These are phyloP conservation scores for Haplographium delicatum DNA, from an alignment of 495 filamentous ascomycete species.

Conservation along the genomic window DNA sequence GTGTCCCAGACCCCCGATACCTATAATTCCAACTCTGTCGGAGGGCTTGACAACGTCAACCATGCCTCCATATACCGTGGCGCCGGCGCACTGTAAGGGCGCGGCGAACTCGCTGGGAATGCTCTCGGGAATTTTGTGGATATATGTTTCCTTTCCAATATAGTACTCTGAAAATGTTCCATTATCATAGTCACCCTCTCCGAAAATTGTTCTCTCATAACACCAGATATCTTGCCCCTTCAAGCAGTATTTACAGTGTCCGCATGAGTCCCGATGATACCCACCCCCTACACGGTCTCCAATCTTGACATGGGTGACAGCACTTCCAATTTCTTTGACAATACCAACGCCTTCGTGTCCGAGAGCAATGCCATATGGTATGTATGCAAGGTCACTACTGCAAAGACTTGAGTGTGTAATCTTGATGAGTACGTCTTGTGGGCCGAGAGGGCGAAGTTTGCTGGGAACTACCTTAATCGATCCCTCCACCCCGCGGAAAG, in stretches of 20 bases:
- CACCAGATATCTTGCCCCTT: slow-evolving; percentile 19
- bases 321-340: slow-evolving; percentile 32
- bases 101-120: slow-evolving; percentile 50
- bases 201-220: slow-evolving; percentile 19
- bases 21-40: slow-evolving; percentile 52
- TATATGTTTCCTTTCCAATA: slow-evolving; percentile 20
- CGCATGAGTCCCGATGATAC: slow-evolving; percentile 35
- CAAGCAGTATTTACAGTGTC: slow-evolving; percentile 19
- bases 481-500: slow-evolving; percentile 24
- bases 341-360: slow-evolving; percentile 42
- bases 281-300: slow-evolving; percentile 41
- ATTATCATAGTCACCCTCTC: slow-evolving; percentile 5
- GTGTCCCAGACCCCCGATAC: slow-evolving; percentile 55
- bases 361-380: slow-evolving; percentile 31
- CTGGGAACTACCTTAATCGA: slow-evolving; percentile 29
- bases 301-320: slow-evolving; percentile 23
- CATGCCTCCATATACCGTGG: slow-evolving; percentile 46
- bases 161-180: slow-evolving; percentile 19
- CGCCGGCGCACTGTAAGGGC: slow-evolving; percentile 52
- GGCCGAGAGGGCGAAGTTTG: slow-evolving; percentile 15
- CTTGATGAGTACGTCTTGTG: slow-evolving; percentile 39
- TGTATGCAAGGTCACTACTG: slow-evolving; percentile 35
- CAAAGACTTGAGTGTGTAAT: slow-evolving; percentile 43
- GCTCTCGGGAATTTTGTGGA: slow-evolving; percentile 44
- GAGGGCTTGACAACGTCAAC: slow-evolving; percentile 18